These are phyloP conservation scores for Diaporthe sp. DNA, from an alignment of 2,329 filamentous ascomycete genomes.

Conservation along the genomic window DNA sequence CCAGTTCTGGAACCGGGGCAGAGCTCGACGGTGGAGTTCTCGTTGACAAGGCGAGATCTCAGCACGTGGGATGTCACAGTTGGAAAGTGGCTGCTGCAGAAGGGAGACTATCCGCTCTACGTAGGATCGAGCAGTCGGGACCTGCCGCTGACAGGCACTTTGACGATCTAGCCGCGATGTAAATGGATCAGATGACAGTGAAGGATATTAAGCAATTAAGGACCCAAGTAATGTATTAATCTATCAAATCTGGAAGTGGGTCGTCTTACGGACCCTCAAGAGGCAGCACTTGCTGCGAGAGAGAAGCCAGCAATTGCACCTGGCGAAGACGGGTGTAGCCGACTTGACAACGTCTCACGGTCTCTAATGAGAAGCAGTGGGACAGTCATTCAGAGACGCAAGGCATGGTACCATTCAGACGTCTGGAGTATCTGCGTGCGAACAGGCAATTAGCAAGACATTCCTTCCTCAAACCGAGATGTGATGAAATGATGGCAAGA, in stretches of 20 bases:
- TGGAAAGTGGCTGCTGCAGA: slow-evolving; percentile 69
- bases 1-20: slow-evolving; percentile 60
- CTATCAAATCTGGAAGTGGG: background rate
- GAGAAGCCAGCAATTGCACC: background rate
- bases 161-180: slow-evolving; percentile 33
- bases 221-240: background rate
- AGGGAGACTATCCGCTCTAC: slow-evolving; percentile 56
- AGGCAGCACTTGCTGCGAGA: background rate
- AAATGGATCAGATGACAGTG: too few relatives aligned
- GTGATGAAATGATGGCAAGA: background rate
- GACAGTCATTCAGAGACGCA: background rate
- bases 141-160: slow-evolving; percentile 66
- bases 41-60: slow-evolving; percentile 70
- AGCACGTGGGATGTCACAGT: slow-evolving; percentile 72
- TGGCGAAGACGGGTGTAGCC: background rate
- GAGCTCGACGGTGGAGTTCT: slow-evolving; percentile 59
- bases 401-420: background rate
- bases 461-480: background rate
- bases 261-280: background rate
- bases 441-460: slow-evolving; percentile 7
- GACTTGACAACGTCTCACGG: background rate
- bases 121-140: slow-evolving; percentile 60
- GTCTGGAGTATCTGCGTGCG: background rate
- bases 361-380: too few relatives aligned
- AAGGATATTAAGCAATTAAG: background rate